A percentile compares a stretch with the other conserved stretches of the same genome.
phyloP scores from a whole-genome alignment of 2,329 filamentous ascomycete species.

The Aspergillus chevalieri region DNA sequence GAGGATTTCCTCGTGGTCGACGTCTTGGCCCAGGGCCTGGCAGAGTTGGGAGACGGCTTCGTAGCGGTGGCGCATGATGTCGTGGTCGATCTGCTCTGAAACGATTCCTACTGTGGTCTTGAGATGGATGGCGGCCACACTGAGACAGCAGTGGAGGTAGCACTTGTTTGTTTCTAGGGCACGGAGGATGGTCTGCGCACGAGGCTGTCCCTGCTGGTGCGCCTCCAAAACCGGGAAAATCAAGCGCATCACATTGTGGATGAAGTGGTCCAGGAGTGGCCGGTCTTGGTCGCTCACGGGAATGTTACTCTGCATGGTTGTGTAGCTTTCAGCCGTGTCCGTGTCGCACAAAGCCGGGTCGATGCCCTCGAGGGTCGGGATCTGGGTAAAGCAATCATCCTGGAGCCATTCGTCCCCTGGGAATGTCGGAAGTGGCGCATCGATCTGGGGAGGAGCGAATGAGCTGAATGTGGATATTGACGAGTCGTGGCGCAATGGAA shows the following conservation, averaged over 20 bases:
- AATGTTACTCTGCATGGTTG: constrained; percentile 63
- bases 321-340: constrained; percentile 38
- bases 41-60: constrained; percentile 81
- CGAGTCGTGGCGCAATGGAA: constrained; percentile 78
- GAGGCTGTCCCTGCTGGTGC: constrained; percentile 77
- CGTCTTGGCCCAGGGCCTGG: constrained; percentile 70
- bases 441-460: constrained; percentile 70
- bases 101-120: constrained; percentile 66
- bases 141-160: constrained; percentile 92
- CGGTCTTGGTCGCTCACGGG: constrained; percentile 85
- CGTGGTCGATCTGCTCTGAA: constrained; percentile 71
- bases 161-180: constrained; percentile 86
- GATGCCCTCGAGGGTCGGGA: constrained; percentile 27
- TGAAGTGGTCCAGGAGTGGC: constrained; percentile 81
- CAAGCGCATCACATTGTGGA: constrained; percentile 76
- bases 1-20: constrained; percentile 78
- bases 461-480: constrained; percentile 89
- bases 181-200: constrained; percentile 75
- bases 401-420: constrained; percentile 65
- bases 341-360: constrained; percentile 17
- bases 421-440: constrained; percentile 59
- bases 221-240: constrained; percentile 90
- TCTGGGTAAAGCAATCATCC: constrained; percentile 62
- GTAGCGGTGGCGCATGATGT: constrained; percentile 90
- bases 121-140: constrained; percentile 84